These are phyloP conservation scores for Geranium brycei DNA, from an alignment of 345 rosid species.

Conservation along the genomic window DNA sequence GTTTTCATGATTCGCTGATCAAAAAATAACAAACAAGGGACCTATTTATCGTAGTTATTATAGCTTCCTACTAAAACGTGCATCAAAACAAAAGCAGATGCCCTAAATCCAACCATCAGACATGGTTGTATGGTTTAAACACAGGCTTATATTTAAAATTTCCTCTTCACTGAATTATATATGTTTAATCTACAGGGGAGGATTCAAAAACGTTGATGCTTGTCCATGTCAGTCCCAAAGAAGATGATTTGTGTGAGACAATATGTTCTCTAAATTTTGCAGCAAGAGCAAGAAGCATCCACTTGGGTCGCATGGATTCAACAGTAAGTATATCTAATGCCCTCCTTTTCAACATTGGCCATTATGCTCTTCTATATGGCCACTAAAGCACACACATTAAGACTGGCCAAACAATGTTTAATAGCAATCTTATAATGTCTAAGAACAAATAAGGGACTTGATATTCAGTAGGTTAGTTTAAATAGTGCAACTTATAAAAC, in stretches of 20 bases:
- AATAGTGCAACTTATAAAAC: background rate
- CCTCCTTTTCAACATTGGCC: slow-evolving; percentile 5
- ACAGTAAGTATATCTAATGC: slow-evolving; percentile 25
- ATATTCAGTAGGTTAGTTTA: background rate
- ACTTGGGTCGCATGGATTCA: slow-evolving; percentile 41
- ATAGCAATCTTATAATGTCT: background rate
- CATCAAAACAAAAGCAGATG: background rate
- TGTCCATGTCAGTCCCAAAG: slow-evolving; percentile 68
- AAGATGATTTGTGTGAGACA: slow-evolving; percentile 76
- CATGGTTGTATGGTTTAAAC: no score
- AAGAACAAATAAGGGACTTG: background rate
- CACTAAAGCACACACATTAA: background rate
- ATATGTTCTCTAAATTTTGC: slow-evolving; percentile 68
- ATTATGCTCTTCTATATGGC: background rate
- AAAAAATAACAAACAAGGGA: background rate
- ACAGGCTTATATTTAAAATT: background rate
- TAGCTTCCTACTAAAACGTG: background rate
- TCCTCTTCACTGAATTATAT: background rate
- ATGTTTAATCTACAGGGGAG: slow-evolving; percentile 30
- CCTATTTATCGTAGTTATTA: background rate
- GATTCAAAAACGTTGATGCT: slow-evolving; percentile 81
- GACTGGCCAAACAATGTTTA: background rate
- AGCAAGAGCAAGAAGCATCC: slow-evolving; percentile 49
- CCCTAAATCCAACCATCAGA: no score
- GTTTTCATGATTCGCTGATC: no score